These are phyloP conservation scores for thale cress (Arabidopsis thaliana) DNA, from an alignment of 345 rosid species.

Conservation along the genomic window DNA sequence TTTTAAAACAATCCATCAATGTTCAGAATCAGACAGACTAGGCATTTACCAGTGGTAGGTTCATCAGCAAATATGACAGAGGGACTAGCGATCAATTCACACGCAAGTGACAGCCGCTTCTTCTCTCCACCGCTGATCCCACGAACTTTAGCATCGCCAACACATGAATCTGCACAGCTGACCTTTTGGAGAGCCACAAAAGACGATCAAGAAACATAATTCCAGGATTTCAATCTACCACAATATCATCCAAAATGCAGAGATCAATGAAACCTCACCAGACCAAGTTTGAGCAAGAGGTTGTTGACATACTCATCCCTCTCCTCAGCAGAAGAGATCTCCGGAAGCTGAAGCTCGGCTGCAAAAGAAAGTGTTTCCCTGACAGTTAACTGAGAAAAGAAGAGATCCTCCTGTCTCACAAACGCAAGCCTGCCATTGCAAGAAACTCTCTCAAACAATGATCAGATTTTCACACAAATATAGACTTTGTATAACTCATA, in stretches of 20 bases:
- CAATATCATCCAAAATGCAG: neutral
- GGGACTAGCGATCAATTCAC: slow-evolving; percentile 98
- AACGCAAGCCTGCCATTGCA: slow-evolving; percentile 71
- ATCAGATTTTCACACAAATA: slow-evolving; percentile 22
- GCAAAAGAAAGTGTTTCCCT: slow-evolving; percentile 93
- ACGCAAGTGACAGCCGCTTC: slow-evolving; percentile 85
- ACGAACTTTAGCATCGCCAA: slow-evolving; percentile 97
- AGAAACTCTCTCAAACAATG: slow-evolving; percentile 27
- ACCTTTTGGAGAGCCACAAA: slow-evolving; percentile 63
- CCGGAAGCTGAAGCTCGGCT: slow-evolving; percentile 88
- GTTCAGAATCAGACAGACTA: slow-evolving; percentile 22
- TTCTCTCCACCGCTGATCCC: slow-evolving; percentile 99
- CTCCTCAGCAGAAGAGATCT: slow-evolving; percentile 68
- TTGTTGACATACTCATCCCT: slow-evolving; percentile 81
- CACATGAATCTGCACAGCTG: slow-evolving; percentile 81
- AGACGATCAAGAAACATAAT: slow-evolving; percentile 31
- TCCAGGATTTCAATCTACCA: neutral
- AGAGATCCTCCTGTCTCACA: slow-evolving; percentile 95
- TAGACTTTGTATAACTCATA: neutral
- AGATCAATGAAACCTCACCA: slow-evolving; percentile 59
- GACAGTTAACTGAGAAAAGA: slow-evolving; percentile 95
- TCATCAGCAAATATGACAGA: slow-evolving; percentile 97
- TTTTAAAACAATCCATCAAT: slow-evolving; percentile 11
- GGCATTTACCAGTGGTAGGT: slow-evolving; percentile 84
- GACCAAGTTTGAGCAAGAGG: slow-evolving; percentile 79